These are phyloP conservation scores for Boletus semigastroideus DNA, from an alignment of 1,284 basidiomycete genomes.

Conservation along the genomic window DNA sequence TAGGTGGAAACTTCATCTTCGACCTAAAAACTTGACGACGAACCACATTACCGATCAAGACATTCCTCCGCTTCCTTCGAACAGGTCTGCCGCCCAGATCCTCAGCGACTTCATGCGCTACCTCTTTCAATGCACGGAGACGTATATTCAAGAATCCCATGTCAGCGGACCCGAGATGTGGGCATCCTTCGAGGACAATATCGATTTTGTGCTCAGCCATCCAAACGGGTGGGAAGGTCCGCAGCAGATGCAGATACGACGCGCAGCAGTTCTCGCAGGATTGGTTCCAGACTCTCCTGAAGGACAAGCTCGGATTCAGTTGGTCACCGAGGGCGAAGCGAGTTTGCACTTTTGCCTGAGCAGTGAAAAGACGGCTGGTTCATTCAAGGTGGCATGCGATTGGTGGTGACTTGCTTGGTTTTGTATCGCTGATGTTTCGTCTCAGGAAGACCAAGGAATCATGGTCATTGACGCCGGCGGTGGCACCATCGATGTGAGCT, in stretches of 20 bases:
- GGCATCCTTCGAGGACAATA: constrained; percentile 33
- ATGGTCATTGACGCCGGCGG: constrained; percentile 54
- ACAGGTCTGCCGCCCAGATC: constrained; percentile 43
- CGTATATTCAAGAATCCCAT: constrained; percentile 40
- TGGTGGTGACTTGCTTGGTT: background rate
- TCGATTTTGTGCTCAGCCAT: constrained; percentile 38
- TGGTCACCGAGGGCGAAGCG: constrained; percentile 53
- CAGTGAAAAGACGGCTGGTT: constrained; percentile 38
- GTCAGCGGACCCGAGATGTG: constrained; percentile 37
- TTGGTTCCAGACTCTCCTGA: constrained; percentile 35
- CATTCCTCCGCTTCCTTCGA: constrained; percentile 41
- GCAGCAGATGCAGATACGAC: constrained; percentile 39
- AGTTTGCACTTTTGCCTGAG: constrained; percentile 47
- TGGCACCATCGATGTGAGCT: constrained; percentile 45
- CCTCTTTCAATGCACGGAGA: constrained; percentile 37
- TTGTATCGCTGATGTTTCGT: constrained; percentile 4
- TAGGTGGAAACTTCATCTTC: constrained; percentile 39
- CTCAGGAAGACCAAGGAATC: constrained; percentile 37
- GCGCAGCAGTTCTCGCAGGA: constrained; percentile 37
- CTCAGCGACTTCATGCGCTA: constrained; percentile 49
- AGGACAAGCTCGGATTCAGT: constrained; percentile 41
- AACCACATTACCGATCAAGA: constrained; percentile 25
- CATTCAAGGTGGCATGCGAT: constrained; percentile 35
- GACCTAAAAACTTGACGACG: constrained; percentile 25
- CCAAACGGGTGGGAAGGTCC: constrained; percentile 46